Evolutionary conservation across 2,329 filamentous ascomycete species (phyloP).

Genomic region (Colletotrichum nymphaeae): DNA sequence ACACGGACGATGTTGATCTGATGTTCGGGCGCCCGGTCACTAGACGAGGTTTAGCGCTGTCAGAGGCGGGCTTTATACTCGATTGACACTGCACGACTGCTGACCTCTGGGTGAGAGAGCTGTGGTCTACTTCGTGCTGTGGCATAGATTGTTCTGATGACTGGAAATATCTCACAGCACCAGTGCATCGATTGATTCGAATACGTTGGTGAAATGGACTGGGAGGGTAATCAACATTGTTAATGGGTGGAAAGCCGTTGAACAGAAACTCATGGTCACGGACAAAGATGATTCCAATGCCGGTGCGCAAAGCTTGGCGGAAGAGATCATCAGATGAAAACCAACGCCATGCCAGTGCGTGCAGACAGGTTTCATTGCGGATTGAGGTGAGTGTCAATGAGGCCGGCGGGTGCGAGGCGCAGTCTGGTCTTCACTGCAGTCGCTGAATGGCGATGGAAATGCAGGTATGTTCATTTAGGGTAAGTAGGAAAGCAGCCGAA

Average conservation of each 20-base stretch:
- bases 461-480: background rate
- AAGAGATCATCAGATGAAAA: conserved; percentile 9
- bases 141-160: background rate
- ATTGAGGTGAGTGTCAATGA: background rate
- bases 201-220: background rate
- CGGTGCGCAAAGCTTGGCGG: conserved; percentile 19
- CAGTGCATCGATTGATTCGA: background rate
- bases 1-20: conserved; percentile 15
- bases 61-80: background rate
- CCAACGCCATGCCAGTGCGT: background rate
- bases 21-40: conserved; percentile 28
- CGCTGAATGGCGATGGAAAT: background rate
- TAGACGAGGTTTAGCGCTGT: conserved; percentile 10
- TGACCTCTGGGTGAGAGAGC: too few relatives aligned
- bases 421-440: conserved; percentile 1
- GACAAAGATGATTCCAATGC: conserved; percentile 13
- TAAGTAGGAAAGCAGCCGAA: background rate
- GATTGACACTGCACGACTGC: background rate
- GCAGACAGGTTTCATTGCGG: conserved; percentile 18
- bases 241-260: background rate
- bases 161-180: background rate
- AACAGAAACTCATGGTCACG: background rate
- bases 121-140: too few relatives aligned
- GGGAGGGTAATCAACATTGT: background rate
- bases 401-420: conserved; percentile 12